Evolutionary conservation across 2,329 filamentous ascomycete genomes (phyloP).

Genomic region (Pyrenophora seminiperda): DNA sequence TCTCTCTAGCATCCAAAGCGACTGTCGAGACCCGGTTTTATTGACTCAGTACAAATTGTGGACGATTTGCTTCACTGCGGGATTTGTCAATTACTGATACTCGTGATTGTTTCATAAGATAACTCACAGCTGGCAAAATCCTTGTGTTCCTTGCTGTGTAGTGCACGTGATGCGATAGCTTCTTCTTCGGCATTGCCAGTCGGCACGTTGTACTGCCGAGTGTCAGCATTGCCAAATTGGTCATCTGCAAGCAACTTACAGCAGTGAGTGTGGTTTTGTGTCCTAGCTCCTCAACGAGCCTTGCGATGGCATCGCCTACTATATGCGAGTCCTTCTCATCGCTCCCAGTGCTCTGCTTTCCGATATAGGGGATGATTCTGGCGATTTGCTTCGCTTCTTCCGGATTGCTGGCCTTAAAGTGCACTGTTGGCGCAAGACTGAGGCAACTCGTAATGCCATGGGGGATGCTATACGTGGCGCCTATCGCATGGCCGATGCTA

Average conservation of each 20-base stretch:
- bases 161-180: slow-evolving; percentile 42
- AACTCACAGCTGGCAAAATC: slow-evolving; percentile 43
- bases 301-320: slow-evolving; percentile 53
- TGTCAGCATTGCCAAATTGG: slow-evolving; percentile 17
- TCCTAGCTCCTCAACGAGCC: slow-evolving; percentile 54
- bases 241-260: slow-evolving; percentile 23
- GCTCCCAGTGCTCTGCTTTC: slow-evolving; percentile 49
- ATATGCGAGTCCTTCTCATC: slow-evolving; percentile 52
- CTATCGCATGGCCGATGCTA: slow-evolving; percentile 58
- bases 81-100: slow-evolving; percentile 10
- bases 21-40: too few relatives aligned
- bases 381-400: slow-evolving; percentile 56
- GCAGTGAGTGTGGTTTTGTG: slow-evolving; percentile 45
- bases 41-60: slow-evolving; percentile 38
- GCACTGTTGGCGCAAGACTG: slow-evolving; percentile 59
- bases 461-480: slow-evolving; percentile 61
- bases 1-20: too few relatives aligned
- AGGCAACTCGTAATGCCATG: slow-evolving; percentile 62
- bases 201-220: slow-evolving; percentile 41
- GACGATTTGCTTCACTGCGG: slow-evolving; percentile 42
- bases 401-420: slow-evolving; percentile 55
- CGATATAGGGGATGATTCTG: slow-evolving; percentile 54
- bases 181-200: slow-evolving; percentile 45
- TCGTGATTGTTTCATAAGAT: rapidly evolving
- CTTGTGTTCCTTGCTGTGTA: slow-evolving; percentile 46